Percentiles rank a stretch among this genome's conserved stretches.
Conservation (phyloP, 192 early-diverging fungal species). For the Podila epigama region DNA sequence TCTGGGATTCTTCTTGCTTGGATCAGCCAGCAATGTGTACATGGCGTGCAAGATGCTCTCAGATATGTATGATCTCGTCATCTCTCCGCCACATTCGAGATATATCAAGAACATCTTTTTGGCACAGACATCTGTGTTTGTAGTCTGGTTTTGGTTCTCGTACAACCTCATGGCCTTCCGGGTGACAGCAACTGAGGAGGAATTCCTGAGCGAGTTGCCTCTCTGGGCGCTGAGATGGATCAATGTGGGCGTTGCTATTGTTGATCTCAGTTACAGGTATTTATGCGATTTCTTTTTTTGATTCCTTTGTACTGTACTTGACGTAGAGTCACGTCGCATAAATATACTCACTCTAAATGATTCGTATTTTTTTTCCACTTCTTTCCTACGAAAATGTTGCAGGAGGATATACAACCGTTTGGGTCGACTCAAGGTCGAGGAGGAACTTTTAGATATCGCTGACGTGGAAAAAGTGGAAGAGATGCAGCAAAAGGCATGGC, state of each 20-base stretch:
- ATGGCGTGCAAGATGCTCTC: conserved; percentile 59
- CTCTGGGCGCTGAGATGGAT: conserved; percentile 64
- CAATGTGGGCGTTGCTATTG: conserved; percentile 63
- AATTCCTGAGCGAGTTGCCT: conserved; percentile 62
- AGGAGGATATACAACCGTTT: conserved; percentile 45
- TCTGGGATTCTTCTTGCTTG: conserved; percentile 65
- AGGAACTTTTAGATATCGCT: conserved; percentile 45
- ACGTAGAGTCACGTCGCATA: too few relatives aligned
- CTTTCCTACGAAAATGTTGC: too few relatives aligned
- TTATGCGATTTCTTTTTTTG: neutral
- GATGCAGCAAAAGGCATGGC: conserved; percentile 44
- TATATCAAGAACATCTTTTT: conserved; percentile 53
- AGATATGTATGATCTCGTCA: conserved; percentile 63
- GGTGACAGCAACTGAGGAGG: conserved; percentile 46
- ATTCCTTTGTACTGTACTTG: neutral
- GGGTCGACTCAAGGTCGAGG: conserved; percentile 39
- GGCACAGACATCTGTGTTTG: conserved; percentile 48
- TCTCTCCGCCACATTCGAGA: conserved; percentile 35
- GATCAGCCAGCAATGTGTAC: conserved; percentile 59
- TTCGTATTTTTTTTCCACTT: neutral
- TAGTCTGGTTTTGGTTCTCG: conserved; percentile 62
- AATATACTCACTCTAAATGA: too few relatives aligned
- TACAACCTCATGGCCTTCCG: conserved; percentile 63
- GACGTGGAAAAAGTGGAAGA: conserved; percentile 44
- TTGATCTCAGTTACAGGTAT: conserved; percentile 53